phyloP scores from a whole-genome alignment of 371 early-diverging fungal species.

The Actinomortierella ambigua region DNA sequence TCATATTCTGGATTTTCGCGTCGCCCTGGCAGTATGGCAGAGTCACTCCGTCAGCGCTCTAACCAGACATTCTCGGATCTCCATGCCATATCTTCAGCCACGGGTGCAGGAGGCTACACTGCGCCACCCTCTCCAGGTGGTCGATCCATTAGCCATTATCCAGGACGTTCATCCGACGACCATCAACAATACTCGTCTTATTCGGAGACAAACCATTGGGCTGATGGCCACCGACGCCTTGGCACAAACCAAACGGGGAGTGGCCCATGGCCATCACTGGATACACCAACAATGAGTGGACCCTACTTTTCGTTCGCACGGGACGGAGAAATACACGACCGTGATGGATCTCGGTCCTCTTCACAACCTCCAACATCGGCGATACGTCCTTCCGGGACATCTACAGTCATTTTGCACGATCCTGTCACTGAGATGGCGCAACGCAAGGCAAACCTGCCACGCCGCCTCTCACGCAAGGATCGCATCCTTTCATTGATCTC shows the following conservation, averaged over 20 bases:
- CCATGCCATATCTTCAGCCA: constrained; percentile 9
- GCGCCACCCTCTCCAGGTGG: constrained; percentile 21
- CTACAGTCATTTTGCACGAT: constrained; percentile 37
- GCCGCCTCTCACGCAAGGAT: constrained; percentile 34
- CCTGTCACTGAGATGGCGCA: constrained; percentile 33
- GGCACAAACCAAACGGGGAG: constrained; percentile 1
- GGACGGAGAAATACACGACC: constrained; percentile 33
- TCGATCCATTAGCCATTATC: constrained; percentile 6
- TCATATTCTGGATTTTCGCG: constrained; percentile 21
- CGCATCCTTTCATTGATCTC: constrained; percentile 37
- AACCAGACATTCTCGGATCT: constrained; percentile 19
- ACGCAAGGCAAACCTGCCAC: constrained; percentile 16
- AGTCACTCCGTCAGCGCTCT: constrained; percentile 26
- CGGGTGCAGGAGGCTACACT: constrained; percentile 12
- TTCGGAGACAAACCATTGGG: constrained; percentile 2
- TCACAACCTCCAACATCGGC: not conserved
- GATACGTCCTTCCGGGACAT: constrained; percentile 20
- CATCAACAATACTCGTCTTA: constrained; percentile 9
- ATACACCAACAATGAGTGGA: constrained; percentile 4
- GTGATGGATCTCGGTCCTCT: constrained; percentile 8
- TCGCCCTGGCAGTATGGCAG: constrained; percentile 16
- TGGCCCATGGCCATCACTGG: not conserved
- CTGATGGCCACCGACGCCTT: constrained; percentile 4
- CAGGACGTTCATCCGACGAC: constrained; percentile 4
- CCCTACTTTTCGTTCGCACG: constrained; percentile 38